Percentiles rank a stretch among this genome's conserved stretches.
Conservation (phyloP, 495 filamentous ascomycete species). For the Aspergillus leporis region DNA sequence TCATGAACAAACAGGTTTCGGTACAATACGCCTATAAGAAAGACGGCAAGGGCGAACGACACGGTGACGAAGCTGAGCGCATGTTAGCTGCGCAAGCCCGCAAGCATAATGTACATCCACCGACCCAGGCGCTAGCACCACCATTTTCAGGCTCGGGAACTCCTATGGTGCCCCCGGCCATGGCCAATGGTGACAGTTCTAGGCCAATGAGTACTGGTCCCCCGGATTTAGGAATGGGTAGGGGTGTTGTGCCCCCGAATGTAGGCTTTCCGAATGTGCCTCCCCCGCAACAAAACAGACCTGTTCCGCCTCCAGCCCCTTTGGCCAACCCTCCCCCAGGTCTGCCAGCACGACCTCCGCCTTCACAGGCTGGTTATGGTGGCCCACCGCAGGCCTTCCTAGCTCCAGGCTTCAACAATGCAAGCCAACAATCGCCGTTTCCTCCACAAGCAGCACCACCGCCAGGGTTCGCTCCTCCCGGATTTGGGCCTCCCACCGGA, state of each 20-base stretch:
- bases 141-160: slow-evolving; percentile 46
- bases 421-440: slow-evolving; percentile 42
- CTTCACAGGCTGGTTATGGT: slow-evolving; percentile 74
- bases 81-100: slow-evolving; percentile 90
- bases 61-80: slow-evolving; percentile 92
- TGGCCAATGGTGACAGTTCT: slow-evolving; percentile 55
- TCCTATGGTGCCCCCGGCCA: slow-evolving; percentile 48
- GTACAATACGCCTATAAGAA: slow-evolving; percentile 99
- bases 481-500: slow-evolving; percentile 44
- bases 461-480: slow-evolving; percentile 57
- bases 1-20: slow-evolving; percentile 93
- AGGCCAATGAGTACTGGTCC: slow-evolving; percentile 41
- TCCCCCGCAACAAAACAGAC: slow-evolving; percentile 42
- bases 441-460: slow-evolving; percentile 48
- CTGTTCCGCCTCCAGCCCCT: slow-evolving; percentile 43
- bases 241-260: slow-evolving; percentile 35
- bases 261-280: slow-evolving; percentile 39
- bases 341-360: slow-evolving; percentile 76
- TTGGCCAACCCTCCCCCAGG: slow-evolving; percentile 71
- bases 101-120: slow-evolving; percentile 85
- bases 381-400: slow-evolving; percentile 67
- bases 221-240: slow-evolving; percentile 35
- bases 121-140: slow-evolving; percentile 57
- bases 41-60: slow-evolving; percentile 94
- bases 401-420: slow-evolving; percentile 53